Evolutionary conservation across 2,329 filamentous ascomycete species (phyloP).

Genomic region (Conoideocrella luteorostrata): DNA sequence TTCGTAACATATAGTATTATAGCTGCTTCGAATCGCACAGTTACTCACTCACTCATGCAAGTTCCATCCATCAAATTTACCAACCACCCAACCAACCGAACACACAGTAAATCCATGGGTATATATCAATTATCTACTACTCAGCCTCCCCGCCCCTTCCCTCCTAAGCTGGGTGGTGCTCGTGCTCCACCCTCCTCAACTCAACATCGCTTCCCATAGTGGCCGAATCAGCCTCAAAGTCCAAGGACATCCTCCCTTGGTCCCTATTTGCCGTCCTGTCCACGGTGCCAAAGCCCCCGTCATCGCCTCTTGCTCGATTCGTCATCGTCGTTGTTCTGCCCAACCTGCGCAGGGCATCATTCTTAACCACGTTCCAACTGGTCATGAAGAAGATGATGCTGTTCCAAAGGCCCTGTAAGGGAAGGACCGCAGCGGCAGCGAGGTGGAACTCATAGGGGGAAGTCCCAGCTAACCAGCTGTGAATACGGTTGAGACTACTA

Average conservation of each 20-base stretch:
- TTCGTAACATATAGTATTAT: no score
- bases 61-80: no score
- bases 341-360: slow-evolving; percentile 8
- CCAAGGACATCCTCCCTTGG: slow-evolving; percentile 17
- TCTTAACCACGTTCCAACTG: slow-evolving; percentile 34
- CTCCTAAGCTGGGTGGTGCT: no score
- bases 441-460: slow-evolving; percentile 61
- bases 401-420: slow-evolving; percentile 77
- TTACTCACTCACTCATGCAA: no score
- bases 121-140: no score
- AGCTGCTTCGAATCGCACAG: no score
- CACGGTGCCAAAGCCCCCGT: slow-evolving; percentile 1
- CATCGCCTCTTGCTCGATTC: not conserved
- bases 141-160: slow-evolving; percentile 10
- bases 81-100: no score
- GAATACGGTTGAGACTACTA: slow-evolving; percentile 68
- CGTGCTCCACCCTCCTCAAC: slow-evolving; percentile 22
- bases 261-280: slow-evolving; percentile 7
- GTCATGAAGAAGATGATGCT: slow-evolving; percentile 69
- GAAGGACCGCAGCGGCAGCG: slow-evolving; percentile 63
- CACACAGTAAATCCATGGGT: no score
- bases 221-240: slow-evolving; percentile 25
- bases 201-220: slow-evolving; percentile 26
- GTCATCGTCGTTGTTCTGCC: not conserved
- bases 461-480: slow-evolving; percentile 51